A percentile compares a stretch with the other conserved stretches of the same genome.
Conservation (phyloP, 805 yeast species). For the Candida vaughaniae region DNA sequence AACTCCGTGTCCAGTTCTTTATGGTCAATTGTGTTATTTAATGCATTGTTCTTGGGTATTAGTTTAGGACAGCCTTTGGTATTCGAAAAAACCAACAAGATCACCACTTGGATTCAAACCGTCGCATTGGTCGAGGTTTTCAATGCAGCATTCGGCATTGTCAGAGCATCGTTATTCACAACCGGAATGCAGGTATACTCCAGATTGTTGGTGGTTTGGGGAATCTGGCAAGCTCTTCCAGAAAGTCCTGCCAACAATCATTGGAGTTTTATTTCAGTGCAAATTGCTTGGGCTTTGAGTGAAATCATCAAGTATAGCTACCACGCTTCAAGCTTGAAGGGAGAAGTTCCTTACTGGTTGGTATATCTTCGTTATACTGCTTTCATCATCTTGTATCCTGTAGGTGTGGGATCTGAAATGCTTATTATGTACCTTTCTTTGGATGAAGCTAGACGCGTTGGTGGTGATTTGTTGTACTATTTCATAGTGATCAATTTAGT, state of each 20-base stretch:
- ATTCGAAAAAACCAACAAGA: constrained; percentile 55
- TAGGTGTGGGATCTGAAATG: constrained; percentile 88
- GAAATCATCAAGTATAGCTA: constrained; percentile 87
- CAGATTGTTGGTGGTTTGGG: constrained; percentile 77
- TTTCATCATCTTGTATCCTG: constrained; percentile 81
- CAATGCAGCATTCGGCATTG: constrained; percentile 77
- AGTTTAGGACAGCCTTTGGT: constrained; percentile 63
- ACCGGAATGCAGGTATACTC: constrained; percentile 87
- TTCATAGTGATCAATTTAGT: constrained; percentile 56
- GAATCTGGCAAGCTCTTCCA: constrained; percentile 77
- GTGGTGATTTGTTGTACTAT: constrained; percentile 53
- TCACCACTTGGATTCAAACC: constrained; percentile 69
- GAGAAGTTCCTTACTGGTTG: constrained; percentile 55
- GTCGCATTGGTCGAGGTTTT: constrained; percentile 77
- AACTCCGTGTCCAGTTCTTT: constrained; percentile 42
- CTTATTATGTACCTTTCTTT: constrained; percentile 67
- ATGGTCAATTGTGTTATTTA: constrained; percentile 42
- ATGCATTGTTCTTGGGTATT: constrained; percentile 32
- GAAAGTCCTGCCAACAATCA: constrained; percentile 58
- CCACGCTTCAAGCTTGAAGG: constrained; percentile 67
- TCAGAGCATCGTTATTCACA: constrained; percentile 80
- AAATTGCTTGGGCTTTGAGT: constrained; percentile 90
- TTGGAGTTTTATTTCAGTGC: constrained; percentile 65
- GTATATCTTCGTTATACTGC: constrained; percentile 79
- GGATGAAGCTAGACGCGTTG: constrained; percentile 57